phyloP scores from a whole-genome alignment of 306 rosid species.

The Inga laurina region DNA sequence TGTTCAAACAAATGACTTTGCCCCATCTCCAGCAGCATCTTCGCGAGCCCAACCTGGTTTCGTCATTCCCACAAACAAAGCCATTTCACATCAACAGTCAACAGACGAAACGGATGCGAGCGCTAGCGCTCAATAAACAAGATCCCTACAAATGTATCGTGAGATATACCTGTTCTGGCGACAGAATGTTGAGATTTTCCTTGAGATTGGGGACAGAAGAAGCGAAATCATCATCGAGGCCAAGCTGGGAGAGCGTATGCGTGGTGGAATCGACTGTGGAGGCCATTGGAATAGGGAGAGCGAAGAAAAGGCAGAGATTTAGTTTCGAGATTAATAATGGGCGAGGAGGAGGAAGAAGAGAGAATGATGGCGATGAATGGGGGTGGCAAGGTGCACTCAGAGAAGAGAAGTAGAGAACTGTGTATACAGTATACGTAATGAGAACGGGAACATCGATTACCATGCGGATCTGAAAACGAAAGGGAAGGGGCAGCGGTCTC shows the following conservation, averaged over 20 bases:
- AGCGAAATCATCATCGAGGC: conserved; percentile 40
- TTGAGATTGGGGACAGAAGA: conserved; percentile 42
- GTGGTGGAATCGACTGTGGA: conserved; percentile 35
- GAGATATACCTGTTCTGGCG: conserved; percentile 56
- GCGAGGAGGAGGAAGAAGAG: not conserved
- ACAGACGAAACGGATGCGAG: not conserved
- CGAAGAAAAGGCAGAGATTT: conserved; percentile 5
- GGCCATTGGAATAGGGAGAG: conserved; percentile 34
- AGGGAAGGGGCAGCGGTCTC: not conserved
- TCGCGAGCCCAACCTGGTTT: conserved; percentile 67
- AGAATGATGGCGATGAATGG: not conserved
- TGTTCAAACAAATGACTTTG: conserved; percentile 74
- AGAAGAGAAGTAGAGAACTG: not conserved
- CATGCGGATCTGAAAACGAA: conserved; percentile 21
- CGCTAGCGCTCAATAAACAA: not conserved
- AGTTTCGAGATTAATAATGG: not conserved
- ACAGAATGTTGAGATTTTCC: conserved; percentile 54
- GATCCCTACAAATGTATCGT: not conserved
- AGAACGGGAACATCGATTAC: conserved; percentile 26
- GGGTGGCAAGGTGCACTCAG: not conserved
- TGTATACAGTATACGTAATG: not conserved
- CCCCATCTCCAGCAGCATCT: conserved; percentile 55
- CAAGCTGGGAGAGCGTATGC: conserved; percentile 39
- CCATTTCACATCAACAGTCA: not conserved
- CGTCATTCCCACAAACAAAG: conserved; percentile 22